A percentile compares a stretch with the other conserved stretches of the same genome.
These are phyloP conservation scores for Xylariaceae sp. DNA, from an alignment of 2,329 filamentous ascomycete genomes.

Conservation along the genomic window DNA sequence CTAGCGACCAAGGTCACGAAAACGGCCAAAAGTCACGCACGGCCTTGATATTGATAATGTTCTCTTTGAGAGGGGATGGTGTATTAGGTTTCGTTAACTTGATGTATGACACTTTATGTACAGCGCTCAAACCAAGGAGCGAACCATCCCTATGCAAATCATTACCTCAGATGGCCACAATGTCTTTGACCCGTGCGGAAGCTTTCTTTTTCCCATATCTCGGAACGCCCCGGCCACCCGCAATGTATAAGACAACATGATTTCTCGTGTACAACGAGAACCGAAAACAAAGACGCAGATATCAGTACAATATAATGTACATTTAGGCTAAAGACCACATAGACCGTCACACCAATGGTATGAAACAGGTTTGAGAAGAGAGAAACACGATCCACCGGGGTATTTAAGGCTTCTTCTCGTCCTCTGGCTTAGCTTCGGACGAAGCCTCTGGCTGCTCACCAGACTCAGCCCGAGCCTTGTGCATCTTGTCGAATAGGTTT, in stretches of 20 bases:
- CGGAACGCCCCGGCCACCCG: conserved; percentile 32
- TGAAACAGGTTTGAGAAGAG: conserved; percentile 10
- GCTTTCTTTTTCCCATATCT: conserved; percentile 31
- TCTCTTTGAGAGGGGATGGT: conserved; percentile 52
- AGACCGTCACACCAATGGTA: conserved; percentile 31
- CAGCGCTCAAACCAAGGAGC: conserved; percentile 38
- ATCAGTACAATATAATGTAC: conserved; percentile 50
- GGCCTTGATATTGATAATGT: background rate
- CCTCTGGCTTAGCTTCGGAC: conserved; percentile 46
- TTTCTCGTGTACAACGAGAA: conserved; percentile 16
- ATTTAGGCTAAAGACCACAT: conserved; percentile 35
- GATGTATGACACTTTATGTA: conserved; percentile 36
- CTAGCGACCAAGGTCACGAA: too few relatives aligned
- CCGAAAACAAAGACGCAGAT: conserved; percentile 34
- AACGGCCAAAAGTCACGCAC: too few relatives aligned
- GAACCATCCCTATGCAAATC: conserved; percentile 39
- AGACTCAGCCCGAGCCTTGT: conserved; percentile 81
- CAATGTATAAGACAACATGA: conserved; percentile 36
- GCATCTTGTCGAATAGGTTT: conserved; percentile 99
- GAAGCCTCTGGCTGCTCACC: conserved; percentile 46
- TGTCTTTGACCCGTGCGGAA: conserved; percentile 23
- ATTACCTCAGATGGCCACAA: conserved; percentile 39
- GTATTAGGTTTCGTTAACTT: conserved; percentile 46
- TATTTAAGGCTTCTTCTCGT: conserved; percentile 62
- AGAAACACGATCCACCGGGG: background rate